phyloP scores from a whole-genome alignment of 176 grass and related monocot genomes.

The Secale cereale region DNA sequence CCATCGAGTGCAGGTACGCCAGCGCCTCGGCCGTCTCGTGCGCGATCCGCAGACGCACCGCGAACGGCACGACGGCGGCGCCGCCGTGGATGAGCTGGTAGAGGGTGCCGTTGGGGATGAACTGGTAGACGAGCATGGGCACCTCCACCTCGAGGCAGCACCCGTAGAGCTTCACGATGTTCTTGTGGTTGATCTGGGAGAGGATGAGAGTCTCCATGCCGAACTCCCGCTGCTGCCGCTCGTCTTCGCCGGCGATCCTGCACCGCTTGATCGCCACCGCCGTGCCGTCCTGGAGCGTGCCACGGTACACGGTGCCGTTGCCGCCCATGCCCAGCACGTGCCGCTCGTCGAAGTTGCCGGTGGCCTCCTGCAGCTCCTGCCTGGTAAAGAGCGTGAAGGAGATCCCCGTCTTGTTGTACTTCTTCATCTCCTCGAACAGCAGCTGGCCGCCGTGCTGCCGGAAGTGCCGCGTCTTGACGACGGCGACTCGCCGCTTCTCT shows the following conservation, averaged over 20 bases:
- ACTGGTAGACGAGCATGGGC: slow-evolving; percentile 62
- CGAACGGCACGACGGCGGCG: neutral
- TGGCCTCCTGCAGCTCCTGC: slow-evolving; percentile 49
- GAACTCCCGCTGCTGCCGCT: slow-evolving; percentile 43
- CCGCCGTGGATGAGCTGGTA: slow-evolving; percentile 22
- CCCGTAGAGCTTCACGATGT: slow-evolving; percentile 53
- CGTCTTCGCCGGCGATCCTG: slow-evolving; percentile 30
- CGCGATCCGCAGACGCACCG: slow-evolving; percentile 25
- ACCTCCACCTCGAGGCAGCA: slow-evolving; percentile 59
- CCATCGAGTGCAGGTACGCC: slow-evolving; percentile 54
- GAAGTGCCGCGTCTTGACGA: slow-evolving; percentile 34
- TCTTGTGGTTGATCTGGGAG: slow-evolving; percentile 51
- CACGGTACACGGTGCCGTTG: slow-evolving; percentile 62
- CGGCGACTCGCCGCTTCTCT: slow-evolving; percentile 34
- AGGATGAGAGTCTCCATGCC: slow-evolving; percentile 59
- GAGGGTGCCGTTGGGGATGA: slow-evolving; percentile 52
- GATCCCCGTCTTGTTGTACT: neutral
- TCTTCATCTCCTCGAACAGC: slow-evolving; percentile 37
- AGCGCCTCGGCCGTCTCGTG: slow-evolving; percentile 49
- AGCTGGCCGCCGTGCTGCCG: slow-evolving; percentile 49
- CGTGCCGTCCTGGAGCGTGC: slow-evolving; percentile 12
- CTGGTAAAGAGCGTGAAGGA: slow-evolving; percentile 50
- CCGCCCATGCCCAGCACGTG: slow-evolving; percentile 53
- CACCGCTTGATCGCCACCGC: slow-evolving; percentile 49
- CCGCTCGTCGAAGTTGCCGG: slow-evolving; percentile 36